Evolutionary conservation across 805 yeast species (phyloP), one percentile per base, ranked within the genome.

Genomic region (Yamadazyma akitaensis): DNA sequence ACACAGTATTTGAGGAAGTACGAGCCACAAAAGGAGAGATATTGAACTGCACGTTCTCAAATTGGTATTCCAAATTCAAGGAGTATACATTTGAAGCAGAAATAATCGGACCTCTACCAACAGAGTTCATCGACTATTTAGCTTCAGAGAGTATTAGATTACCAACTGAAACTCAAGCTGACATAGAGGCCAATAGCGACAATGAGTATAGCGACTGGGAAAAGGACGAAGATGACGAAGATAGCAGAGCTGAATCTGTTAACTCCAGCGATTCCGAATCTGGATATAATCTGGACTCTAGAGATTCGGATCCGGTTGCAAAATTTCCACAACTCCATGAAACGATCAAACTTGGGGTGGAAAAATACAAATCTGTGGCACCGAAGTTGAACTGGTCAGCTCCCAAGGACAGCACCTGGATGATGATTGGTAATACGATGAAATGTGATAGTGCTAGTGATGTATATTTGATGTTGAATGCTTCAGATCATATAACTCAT

Each of bases 351-450:
- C 48, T 55, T 0, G 59, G 72, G 0, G 77, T 94, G 12, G 49
- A 53, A 2, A 69, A 73, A 37, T 68, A 76, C 24, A 65, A 61
- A 40, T 85, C 85, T 1, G 88, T 90, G 2, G 76, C 88, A 1
- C 98, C 98, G 1, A 94, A 94, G 59, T 69, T 92, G 55, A 94
- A 94, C 70, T 94, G 99, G 99, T 89, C 97, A 0, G 86, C 97
- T 1, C 99, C 99, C 1, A 84, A 83, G 59, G 99, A 94, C 66
- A 88, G 98, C 1, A 79, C 83, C 0, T 94, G 98, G 99, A 92
- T 94, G 17, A 67, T 86, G 57, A 76, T 94, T 2, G 81, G 85
- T 28, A 87, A 88, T 57, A 76, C 88, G 2, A 77, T 85, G 76
- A 77, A 80, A 57, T 91, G 98, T 58, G 72, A 67, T 13, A 76